Percentiles rank a stretch among this genome's conserved stretches.
Conservation (phyloP, 257 asterid species). For the Echites panduratus region DNA sequence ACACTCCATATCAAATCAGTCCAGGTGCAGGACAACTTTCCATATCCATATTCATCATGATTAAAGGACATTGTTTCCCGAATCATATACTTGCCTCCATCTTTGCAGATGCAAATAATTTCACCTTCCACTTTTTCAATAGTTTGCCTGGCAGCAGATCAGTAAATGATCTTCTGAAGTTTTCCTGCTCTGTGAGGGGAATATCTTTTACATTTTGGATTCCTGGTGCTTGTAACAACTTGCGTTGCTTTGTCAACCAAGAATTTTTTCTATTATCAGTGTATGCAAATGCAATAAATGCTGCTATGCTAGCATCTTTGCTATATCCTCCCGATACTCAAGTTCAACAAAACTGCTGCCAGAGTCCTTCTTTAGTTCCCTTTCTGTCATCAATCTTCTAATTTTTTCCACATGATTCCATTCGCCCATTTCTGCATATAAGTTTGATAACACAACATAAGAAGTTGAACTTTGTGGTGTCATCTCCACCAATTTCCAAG, state of each 20-base stretch:
- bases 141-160: no score
- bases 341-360: constrained; percentile 48
- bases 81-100: no score
- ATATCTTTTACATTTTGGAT: background rate
- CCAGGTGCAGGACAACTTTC: no score
- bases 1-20: no score
- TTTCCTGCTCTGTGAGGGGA: constrained; percentile 16
- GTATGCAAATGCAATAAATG: background rate
- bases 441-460: constrained; percentile 46
- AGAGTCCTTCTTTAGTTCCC: constrained; percentile 44
- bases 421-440: constrained; percentile 55
- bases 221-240: background rate
- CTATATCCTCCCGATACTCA: constrained; percentile 17
- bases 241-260: background rate
- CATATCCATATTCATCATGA: no score
- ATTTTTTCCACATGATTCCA: constrained; percentile 54
- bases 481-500: constrained; percentile 59
- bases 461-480: constrained; percentile 47
- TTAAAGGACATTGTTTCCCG: no score
- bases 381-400: constrained; percentile 41
- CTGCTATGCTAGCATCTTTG: constrained; percentile 20
- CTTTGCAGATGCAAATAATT: no score
- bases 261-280: background rate
- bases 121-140: no score
- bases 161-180: no score